Percentiles rank a stretch among this genome's conserved stretches.
phyloP scores from a whole-genome alignment of 2,329 filamentous ascomycete species.

The Fusarium acutatum region DNA sequence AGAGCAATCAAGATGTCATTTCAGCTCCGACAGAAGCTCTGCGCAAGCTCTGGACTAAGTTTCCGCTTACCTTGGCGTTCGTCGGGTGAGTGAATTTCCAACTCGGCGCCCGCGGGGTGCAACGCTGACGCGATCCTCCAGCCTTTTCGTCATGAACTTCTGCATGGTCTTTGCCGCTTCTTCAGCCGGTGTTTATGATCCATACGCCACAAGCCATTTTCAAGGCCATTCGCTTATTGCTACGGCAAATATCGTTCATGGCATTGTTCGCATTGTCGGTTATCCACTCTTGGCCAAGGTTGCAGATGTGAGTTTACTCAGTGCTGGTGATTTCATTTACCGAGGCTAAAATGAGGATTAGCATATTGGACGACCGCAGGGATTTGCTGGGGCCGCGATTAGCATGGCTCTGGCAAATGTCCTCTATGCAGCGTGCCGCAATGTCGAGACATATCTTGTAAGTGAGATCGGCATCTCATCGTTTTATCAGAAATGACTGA shows the following conservation, averaged over 20 bases:
- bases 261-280: slow-evolving; percentile 7
- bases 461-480: accelerated
- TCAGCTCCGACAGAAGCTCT: not conserved
- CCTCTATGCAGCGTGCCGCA: slow-evolving; percentile 12
- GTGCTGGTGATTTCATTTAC: accelerated
- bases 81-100: not conserved
- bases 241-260: slow-evolving; percentile 7
- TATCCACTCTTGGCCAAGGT: slow-evolving; percentile 20
- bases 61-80: not conserved
- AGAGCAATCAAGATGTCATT: not conserved
- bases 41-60: not conserved
- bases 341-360: not conserved
- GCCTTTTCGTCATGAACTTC: slow-evolving; percentile 20
- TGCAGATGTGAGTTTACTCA: not conserved
- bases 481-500: not conserved
- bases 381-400: slow-evolving; percentile 2
- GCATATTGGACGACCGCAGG: slow-evolving; percentile 16
- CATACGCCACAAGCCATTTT: slow-evolving; percentile 18
- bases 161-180: slow-evolving; percentile 18
- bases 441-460: slow-evolving; percentile 21
- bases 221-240: slow-evolving; percentile 14
- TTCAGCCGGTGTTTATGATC: slow-evolving; percentile 13
- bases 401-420: slow-evolving; percentile 19
- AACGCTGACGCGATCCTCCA: not conserved
- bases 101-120: too few relatives aligned